A percentile compares a stretch with the other conserved stretches of the same genome.
phyloP scores from a whole-genome alignment of 2,329 filamentous ascomycete species.

The Aspergillus melleus region DNA sequence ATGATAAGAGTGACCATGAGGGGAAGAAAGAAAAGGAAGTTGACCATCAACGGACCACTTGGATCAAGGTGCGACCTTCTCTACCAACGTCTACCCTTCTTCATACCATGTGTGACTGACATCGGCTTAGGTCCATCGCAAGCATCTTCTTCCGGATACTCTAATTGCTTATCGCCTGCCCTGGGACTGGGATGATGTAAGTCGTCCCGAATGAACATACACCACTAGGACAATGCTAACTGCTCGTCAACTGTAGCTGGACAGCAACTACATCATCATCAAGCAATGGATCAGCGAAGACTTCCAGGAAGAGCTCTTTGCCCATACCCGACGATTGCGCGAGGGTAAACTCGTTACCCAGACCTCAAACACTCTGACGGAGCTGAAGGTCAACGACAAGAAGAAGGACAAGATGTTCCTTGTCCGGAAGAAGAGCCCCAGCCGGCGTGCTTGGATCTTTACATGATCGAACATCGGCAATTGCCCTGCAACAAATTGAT shows the following conservation, averaged over 20 bases:
- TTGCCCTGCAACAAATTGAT: slow-evolving; percentile 3
- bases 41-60: slow-evolving; percentile 35
- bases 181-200: slow-evolving; percentile 51
- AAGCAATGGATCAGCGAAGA: slow-evolving; percentile 71
- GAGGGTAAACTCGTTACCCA: slow-evolving; percentile 48
- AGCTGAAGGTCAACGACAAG: slow-evolving; percentile 43
- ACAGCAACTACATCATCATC: slow-evolving; percentile 70
- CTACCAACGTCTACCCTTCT: neutral
- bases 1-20: slow-evolving; percentile 30
- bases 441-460: slow-evolving; percentile 35
- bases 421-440: slow-evolving; percentile 47
- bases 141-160: slow-evolving; percentile 48
- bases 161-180: slow-evolving; percentile 46
- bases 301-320: slow-evolving; percentile 71
- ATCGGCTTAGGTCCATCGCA: slow-evolving; percentile 42
- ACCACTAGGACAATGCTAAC: slow-evolving; percentile 1
- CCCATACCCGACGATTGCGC: slow-evolving; percentile 67
- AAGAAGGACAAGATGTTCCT: slow-evolving; percentile 48
- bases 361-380: slow-evolving; percentile 38
- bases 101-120: slow-evolving; percentile 7
- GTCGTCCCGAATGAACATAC: slow-evolving; percentile 12
- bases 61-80: slow-evolving; percentile 41
- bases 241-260: slow-evolving; percentile 38
- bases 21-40: slow-evolving; percentile 26
- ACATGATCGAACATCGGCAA: slow-evolving; percentile 21